phyloP scores from a whole-genome alignment of 139 green algal genomes.

The Monoraphidium neglectum region DNA sequence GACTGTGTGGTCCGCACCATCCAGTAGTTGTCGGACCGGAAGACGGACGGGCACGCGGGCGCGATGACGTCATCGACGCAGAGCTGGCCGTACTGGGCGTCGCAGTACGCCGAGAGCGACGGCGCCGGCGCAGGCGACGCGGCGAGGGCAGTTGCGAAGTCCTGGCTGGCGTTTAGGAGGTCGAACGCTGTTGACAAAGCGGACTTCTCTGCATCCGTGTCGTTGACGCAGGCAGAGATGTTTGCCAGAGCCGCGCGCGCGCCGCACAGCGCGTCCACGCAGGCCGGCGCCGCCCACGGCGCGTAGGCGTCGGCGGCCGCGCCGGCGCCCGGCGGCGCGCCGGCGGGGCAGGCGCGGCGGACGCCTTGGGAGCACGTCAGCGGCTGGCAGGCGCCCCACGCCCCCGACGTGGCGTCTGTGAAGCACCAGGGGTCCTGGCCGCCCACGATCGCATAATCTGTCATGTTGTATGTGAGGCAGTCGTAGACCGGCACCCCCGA shows the following conservation, averaged over 20 bases:
- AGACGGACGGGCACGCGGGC: constrained; percentile 37
- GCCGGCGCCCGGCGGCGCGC: background rate
- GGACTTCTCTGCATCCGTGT: background rate
- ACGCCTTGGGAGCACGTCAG: constrained; percentile 13
- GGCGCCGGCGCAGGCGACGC: background rate
- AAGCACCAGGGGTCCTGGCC: constrained; percentile 31
- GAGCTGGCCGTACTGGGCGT: constrained; percentile 4
- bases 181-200: background rate
- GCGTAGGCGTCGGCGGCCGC: background rate
- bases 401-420: constrained; percentile 1
- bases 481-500: constrained; percentile 25
- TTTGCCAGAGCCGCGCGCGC: constrained; percentile 18
- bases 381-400: background rate
- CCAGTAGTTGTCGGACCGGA: constrained; percentile 24
- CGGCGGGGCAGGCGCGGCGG: background rate
- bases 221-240: constrained; percentile 7
- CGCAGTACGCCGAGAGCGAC: constrained; percentile 15
- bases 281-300: background rate
- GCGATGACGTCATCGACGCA: constrained; percentile 29
- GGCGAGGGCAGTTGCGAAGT: background rate
- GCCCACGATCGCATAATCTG: no score
- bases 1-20: background rate
- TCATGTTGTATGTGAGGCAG: constrained; percentile 33
- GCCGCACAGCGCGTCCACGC: constrained; percentile 16
- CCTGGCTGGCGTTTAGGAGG: background rate